Base-by-base conservation (phyloP, 352 stramenopile species). In the Saprolegnia diclina region DNA sequence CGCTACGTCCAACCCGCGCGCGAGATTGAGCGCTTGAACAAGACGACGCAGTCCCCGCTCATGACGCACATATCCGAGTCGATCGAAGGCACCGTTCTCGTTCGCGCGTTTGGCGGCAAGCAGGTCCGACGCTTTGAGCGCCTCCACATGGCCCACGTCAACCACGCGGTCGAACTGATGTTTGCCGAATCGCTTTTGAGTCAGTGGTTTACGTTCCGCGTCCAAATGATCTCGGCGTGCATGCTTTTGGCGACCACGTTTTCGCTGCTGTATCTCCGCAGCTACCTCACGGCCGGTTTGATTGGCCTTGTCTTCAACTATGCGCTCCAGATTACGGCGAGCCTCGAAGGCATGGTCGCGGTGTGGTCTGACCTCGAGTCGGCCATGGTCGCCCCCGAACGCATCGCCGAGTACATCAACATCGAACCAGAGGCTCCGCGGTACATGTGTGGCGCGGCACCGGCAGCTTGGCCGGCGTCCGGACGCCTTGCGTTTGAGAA, bases 11-110 rank as follows among this genome's bases (percentile, higher is more conserved):
- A 59, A 40, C 73, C 57, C 9, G 56, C 77, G 73, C 62, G 68
- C 5, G 88, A 96, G 71, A 65, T 97, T 13, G 93, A 96, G 73
- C 78, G 92, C 29, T 76, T 97, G 24, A 88, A 97, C 73, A 82
- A 81, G 18, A 55, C 95, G 24, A 67, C 42, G 14, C 72, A 65
- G 65, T 67, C 81, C 46, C 91, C 92, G 32, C 84, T 97, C 35
- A 96, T 94, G 76, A 77, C 78, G 1, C 76, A 92, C 57, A 77
- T 96, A 44, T 76, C 78, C 22, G 88, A 97, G 74, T 90, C 88
- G 1, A 44, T 68, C 42, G 53, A 57, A 18, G 62, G 62, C 16
- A 24, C 37, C 18, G 16, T 48, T 0, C 11, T 63, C 21, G 26
- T 68, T 24, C 62, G 62, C 29, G 62, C 62, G 5, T 68, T 68